Evolutionary conservation across 1,284 basidiomycete species (phyloP).

Genomic region (Ceratobasidium sp.): DNA sequence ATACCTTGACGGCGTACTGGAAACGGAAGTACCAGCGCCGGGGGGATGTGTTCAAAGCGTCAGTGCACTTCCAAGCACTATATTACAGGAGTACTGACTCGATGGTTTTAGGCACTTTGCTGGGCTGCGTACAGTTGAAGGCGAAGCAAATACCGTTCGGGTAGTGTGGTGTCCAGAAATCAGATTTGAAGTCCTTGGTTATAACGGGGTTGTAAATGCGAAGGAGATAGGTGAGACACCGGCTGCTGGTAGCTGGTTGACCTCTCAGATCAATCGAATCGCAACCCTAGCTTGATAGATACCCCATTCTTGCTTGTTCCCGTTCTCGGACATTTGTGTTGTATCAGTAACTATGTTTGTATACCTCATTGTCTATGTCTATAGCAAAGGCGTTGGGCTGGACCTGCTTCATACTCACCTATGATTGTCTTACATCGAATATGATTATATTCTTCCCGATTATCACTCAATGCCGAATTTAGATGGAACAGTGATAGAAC

Average conservation of each 20-base stretch:
- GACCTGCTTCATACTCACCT: background rate
- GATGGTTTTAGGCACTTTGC: slow-evolving; percentile 20
- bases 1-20: slow-evolving; percentile 33
- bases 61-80: background rate
- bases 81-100: background rate
- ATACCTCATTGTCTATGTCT: background rate
- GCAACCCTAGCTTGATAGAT: slow-evolving; percentile 13
- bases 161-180: slow-evolving; percentile 37
- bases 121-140: slow-evolving; percentile 21
- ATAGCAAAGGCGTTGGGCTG: background rate
- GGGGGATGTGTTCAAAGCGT: slow-evolving; percentile 37
- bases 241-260: slow-evolving; percentile 34
- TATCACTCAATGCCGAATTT: background rate
- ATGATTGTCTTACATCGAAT: background rate
- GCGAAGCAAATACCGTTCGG: slow-evolving; percentile 32
- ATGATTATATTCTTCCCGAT: background rate
- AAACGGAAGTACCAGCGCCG: slow-evolving; percentile 30
- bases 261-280: slow-evolving; percentile 22
- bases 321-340: slow-evolving; percentile 17
- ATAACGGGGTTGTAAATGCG: slow-evolving; percentile 35
- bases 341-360: slow-evolving; percentile 31
- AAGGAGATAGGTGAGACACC: slow-evolving; percentile 22
- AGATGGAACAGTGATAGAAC: no score
- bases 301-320: slow-evolving; percentile 8
- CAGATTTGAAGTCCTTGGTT: slow-evolving; percentile 32